phyloP scores from a whole-genome alignment of 805 yeast genomes.

The Kregervanrija delftensis region DNA sequence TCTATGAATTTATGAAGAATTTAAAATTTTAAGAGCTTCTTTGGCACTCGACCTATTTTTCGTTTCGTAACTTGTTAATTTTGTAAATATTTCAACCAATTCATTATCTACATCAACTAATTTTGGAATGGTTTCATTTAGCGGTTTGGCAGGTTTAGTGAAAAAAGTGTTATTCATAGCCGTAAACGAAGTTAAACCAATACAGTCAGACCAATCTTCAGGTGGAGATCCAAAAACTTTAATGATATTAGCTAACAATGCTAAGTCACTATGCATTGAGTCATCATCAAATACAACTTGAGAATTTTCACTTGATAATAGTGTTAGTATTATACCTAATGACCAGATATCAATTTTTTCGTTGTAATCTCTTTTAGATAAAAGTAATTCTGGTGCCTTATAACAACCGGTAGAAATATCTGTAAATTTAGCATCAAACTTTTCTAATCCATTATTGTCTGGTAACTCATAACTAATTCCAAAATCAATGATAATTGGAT shows the following conservation, averaged over 20 bases:
- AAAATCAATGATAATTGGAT: slow-evolving; percentile 34
- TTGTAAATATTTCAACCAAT: slow-evolving; percentile 27
- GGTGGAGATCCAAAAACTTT: slow-evolving; percentile 58
- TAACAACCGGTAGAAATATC: slow-evolving; percentile 63
- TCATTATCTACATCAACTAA: slow-evolving; percentile 10
- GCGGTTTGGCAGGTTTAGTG: slow-evolving; percentile 15
- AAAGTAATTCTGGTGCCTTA: slow-evolving; percentile 68
- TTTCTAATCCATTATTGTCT: slow-evolving; percentile 68
- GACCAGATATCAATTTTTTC: slow-evolving; percentile 67
- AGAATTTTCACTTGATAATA: slow-evolving; percentile 37
- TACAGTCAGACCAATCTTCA: slow-evolving; percentile 38
- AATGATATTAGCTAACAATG: slow-evolving; percentile 49
- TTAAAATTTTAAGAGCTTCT: slow-evolving; percentile 14
- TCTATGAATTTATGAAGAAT: not conserved
- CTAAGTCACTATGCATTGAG: slow-evolving; percentile 47
- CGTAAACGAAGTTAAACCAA: slow-evolving; percentile 29
- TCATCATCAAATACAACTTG: slow-evolving; percentile 32
- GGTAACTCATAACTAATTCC: slow-evolving; percentile 32
- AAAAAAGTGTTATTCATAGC: slow-evolving; percentile 26
- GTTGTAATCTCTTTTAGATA: slow-evolving; percentile 51
- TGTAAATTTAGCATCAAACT: slow-evolving; percentile 33
- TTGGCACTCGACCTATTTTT: slow-evolving; percentile 25
- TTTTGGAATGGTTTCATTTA: slow-evolving; percentile 30
- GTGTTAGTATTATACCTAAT: slow-evolving; percentile 54
- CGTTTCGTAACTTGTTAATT: slow-evolving; percentile 39